A percentile compares a stretch with the other conserved stretches of the same genome.
phyloP scores from a whole-genome alignment of 208 protist genomes.

The Trypanosoma theileri region DNA sequence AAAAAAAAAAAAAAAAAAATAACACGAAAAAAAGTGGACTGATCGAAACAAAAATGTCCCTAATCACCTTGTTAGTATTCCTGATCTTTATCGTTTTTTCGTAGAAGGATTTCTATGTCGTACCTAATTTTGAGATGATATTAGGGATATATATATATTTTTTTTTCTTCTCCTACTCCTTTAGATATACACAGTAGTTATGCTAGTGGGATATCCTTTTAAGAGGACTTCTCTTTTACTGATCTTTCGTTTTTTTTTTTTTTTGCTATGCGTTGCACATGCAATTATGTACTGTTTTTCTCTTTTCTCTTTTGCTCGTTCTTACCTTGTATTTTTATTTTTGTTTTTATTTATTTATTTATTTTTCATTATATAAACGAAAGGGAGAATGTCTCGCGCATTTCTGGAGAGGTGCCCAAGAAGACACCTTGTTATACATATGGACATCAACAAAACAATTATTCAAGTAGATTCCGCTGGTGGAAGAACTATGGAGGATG shows the following conservation, averaged over 20 bases:
- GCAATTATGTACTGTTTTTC: not conserved
- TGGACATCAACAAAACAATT: constrained; percentile 92
- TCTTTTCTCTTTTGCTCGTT: not conserved
- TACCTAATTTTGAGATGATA: not conserved
- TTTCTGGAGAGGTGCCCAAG: constrained; percentile 55
- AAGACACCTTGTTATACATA: constrained; percentile 81
- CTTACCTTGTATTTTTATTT: constrained; percentile 1
- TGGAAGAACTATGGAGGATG: constrained; percentile 73
- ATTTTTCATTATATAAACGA: not conserved
- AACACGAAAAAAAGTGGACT: too few species aligned
- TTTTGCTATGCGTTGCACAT: not conserved
- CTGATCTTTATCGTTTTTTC: not conserved
- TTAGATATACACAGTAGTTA: too few species aligned
- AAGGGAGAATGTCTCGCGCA: constrained; percentile 43
- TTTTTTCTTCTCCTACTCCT: not conserved
- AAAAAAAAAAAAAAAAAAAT: too few species aligned
- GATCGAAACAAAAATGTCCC: too few species aligned
- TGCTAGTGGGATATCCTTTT: too few species aligned
- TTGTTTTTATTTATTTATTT: constrained; percentile 3
- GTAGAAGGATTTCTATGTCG: not conserved
- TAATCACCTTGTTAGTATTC: too few species aligned
- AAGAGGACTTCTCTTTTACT: not conserved
- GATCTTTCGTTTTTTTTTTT: not conserved
- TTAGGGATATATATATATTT: not conserved
- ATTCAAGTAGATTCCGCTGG: constrained; percentile 83